phyloP scores from a whole-genome alignment of 2,329 filamentous ascomycete species.

The Penicillium frequentans region DNA sequence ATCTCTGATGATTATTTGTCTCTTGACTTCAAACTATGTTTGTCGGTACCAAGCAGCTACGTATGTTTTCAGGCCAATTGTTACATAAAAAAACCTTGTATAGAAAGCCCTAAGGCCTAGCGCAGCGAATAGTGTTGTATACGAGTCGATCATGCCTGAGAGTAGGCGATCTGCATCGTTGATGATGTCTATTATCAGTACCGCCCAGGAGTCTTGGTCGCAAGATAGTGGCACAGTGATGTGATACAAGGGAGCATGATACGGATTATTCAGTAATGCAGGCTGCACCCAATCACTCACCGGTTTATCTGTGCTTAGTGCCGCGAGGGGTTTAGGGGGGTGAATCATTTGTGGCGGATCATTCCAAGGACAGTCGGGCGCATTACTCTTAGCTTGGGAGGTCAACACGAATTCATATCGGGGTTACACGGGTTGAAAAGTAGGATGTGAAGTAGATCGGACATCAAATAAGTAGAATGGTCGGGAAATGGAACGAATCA shows the following conservation, averaged over 20 bases:
- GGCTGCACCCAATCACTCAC: not conserved
- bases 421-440: not conserved
- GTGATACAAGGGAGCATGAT: slow-evolving; percentile 1
- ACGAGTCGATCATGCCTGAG: not conserved
- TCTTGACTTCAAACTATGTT: not conserved
- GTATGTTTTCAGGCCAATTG: not conserved
- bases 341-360: not conserved
- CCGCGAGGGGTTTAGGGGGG: not conserved
- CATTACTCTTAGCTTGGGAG: not conserved
- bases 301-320: not conserved
- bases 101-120: no score
- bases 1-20: not conserved
- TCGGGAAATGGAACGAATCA: not conserved
- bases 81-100: not conserved
- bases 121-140: not conserved
- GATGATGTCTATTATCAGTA: not conserved
- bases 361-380: not conserved
- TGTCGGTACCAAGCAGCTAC: not conserved
- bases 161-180: not conserved
- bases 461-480: not conserved
- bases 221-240: not conserved
- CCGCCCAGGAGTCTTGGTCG: not conserved
- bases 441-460: not conserved
- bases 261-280: slow-evolving; percentile 1
- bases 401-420: not conserved